Conservation (phyloP, 306 rosid species). For the Crotalaria pallida region DNA sequence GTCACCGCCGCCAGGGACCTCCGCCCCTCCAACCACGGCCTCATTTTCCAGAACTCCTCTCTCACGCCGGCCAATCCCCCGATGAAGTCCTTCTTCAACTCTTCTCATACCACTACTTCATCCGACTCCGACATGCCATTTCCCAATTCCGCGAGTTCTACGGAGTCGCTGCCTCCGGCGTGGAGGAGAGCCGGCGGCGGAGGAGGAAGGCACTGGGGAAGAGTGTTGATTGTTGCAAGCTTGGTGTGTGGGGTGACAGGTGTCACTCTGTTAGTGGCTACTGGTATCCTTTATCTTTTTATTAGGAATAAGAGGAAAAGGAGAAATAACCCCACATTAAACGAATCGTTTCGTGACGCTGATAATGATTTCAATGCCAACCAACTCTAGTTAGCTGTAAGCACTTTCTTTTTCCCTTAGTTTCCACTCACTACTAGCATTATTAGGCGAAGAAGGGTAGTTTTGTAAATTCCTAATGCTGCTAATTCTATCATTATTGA, state of each 20-base stretch:
- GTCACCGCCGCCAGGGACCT: slow-evolving; percentile 46
- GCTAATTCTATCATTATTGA: too few relatives aligned
- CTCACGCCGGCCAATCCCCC: slow-evolving; percentile 28
- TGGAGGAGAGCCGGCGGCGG: slow-evolving; percentile 38
- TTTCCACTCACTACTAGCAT: too few relatives aligned
- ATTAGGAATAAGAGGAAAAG: slow-evolving; percentile 28
- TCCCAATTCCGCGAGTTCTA: slow-evolving; percentile 44
- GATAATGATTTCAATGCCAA: not conserved
- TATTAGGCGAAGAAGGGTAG: too few relatives aligned
- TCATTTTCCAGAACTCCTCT: slow-evolving; percentile 46
- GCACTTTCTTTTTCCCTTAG: too few relatives aligned
- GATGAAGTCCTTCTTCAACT: slow-evolving; percentile 65
- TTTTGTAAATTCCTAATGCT: too few relatives aligned
- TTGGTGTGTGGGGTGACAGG: slow-evolving; percentile 72
- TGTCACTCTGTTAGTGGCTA: slow-evolving; percentile 57
- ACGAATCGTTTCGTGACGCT: not conserved
- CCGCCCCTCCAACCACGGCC: slow-evolving; percentile 83
- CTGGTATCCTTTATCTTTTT: slow-evolving; percentile 43
- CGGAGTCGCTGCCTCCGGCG: slow-evolving; percentile 31
- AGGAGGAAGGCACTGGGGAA: slow-evolving; percentile 32
- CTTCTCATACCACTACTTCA: slow-evolving; percentile 25
- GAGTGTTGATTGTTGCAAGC: slow-evolving; percentile 52
- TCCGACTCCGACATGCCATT: slow-evolving; percentile 29
- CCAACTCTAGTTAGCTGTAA: slow-evolving; percentile 18
- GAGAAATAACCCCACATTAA: slow-evolving; percentile 24